These are phyloP conservation scores for Pseudonitzschia multistriata DNA, from an alignment of 108 stramenopile species.

Conservation along the genomic window DNA sequence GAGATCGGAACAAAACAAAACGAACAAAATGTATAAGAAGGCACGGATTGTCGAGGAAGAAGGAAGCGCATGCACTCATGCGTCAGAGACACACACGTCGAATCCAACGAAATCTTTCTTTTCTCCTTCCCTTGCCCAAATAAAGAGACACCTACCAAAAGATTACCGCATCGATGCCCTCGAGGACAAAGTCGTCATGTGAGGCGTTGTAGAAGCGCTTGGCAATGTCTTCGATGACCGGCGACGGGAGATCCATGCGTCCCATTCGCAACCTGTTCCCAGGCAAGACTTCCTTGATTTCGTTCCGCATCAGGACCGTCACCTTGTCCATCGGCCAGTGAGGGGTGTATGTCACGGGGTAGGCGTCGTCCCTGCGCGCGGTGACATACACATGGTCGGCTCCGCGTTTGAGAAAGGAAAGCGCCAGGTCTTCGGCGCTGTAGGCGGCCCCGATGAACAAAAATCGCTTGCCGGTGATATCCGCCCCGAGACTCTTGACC, in stretches of 20 bases:
- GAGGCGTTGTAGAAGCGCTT: neutral
- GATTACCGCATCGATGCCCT: constrained; percentile 30
- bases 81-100: no score
- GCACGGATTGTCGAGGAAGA: no score
- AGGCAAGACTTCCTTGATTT: neutral
- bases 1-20: no score
- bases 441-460: constrained; percentile 38
- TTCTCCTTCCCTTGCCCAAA: no score
- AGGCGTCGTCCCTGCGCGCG: constrained; percentile 20
- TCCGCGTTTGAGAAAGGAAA: constrained; percentile 34
- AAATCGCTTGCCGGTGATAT: constrained; percentile 20
- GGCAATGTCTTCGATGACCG: neutral
- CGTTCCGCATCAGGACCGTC: neutral
- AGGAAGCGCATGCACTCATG: no score
- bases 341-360: constrained; percentile 14
- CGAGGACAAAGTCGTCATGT: neutral
- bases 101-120: no score
- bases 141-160: constrained; percentile 18
- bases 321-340: constrained; percentile 30
- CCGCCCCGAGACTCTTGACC: neutral
- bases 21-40: no score
- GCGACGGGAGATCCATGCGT: constrained; percentile 7
- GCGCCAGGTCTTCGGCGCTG: constrained; percentile 45
- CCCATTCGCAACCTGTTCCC: constrained; percentile 2
- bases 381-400: constrained; percentile 27